A percentile compares a stretch with the other conserved stretches of the same genome.
Evolutionary conservation across 345 rosid species (phyloP).

Genomic region (Aurinia saxatilis): DNA sequence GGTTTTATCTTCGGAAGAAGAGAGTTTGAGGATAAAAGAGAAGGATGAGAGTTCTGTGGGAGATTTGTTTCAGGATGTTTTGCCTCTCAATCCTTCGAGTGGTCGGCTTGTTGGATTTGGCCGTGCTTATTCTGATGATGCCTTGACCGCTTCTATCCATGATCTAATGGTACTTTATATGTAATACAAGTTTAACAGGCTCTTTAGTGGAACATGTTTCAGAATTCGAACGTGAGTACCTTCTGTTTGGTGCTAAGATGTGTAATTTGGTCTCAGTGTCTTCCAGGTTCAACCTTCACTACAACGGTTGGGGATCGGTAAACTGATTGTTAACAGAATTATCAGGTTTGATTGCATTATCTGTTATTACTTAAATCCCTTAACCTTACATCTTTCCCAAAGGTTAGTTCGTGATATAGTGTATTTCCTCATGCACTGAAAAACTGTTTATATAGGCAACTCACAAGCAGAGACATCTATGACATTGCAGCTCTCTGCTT

Average conservation of each 20-base stretch:
- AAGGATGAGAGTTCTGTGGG: constrained; percentile 29
- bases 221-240: background rate
- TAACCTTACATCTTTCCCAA: background rate
- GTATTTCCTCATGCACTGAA: background rate
- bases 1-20: constrained; percentile 2
- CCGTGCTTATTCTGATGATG: constrained; percentile 72
- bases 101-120: constrained; percentile 75
- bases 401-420: background rate
- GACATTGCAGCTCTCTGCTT: constrained; percentile 91
- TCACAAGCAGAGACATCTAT: constrained; percentile 58
- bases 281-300: constrained; percentile 74
- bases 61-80: constrained; percentile 33
- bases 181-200: background rate
- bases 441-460: constrained; percentile 40
- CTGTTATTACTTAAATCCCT: background rate
- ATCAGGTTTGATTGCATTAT: constrained; percentile 42
- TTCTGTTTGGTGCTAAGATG: constrained; percentile 8
- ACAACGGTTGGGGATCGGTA: constrained; percentile 69
- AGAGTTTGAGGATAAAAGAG: constrained; percentile 5
- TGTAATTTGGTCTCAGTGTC: constrained; percentile 39
- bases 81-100: constrained; percentile 46
- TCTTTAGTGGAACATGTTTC: background rate
- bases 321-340: constrained; percentile 60
- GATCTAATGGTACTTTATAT: constrained; percentile 57
- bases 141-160: constrained; percentile 77